These are phyloP conservation scores for Malus hybrid DNA, from an alignment of 331 rosid species.

Conservation along the genomic window DNA sequence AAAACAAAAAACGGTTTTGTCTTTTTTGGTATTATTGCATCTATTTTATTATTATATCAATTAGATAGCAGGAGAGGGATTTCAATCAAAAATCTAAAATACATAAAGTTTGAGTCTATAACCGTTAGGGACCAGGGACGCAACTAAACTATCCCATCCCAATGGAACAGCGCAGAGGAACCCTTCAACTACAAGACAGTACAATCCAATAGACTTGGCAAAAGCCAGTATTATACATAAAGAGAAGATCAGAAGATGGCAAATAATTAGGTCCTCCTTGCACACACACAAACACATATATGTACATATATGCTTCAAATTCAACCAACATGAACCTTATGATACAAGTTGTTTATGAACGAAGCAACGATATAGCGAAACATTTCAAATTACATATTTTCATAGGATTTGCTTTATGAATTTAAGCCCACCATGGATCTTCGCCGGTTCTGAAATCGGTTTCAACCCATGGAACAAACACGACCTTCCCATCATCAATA, in stretches of 20 bases:
- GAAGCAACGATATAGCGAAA: not conserved
- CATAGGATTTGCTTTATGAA: not conserved
- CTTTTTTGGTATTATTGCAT: too few species aligned
- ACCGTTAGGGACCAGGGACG: too few species aligned
- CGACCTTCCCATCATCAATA: conserved; percentile 66
- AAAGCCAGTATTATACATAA: not conserved
- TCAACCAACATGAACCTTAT: conserved; percentile 5
- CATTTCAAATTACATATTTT: not conserved
- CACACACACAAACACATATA: too few species aligned
- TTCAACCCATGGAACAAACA: conserved; percentile 90
- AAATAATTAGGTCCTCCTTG: conserved; percentile 10
- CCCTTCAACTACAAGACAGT: not conserved
- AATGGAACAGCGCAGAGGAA: not conserved
- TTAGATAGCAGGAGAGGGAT: too few species aligned
- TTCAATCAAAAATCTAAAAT: too few species aligned
- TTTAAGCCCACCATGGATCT: conserved; percentile 73
- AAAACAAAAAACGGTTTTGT: too few species aligned
- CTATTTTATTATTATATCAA: too few species aligned
- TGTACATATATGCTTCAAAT: not conserved
- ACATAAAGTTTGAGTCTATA: too few species aligned
- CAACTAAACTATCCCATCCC: not conserved
- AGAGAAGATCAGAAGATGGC: not conserved
- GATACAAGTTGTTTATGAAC: conserved; percentile 5
- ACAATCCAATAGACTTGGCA: not conserved
- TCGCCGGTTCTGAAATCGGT: conserved; percentile 95